Percentiles rank a stretch among this genome's conserved stretches.
Evolutionary conservation across 345 rosid species (phyloP).

Genomic region (Conringia planisiliqua): DNA sequence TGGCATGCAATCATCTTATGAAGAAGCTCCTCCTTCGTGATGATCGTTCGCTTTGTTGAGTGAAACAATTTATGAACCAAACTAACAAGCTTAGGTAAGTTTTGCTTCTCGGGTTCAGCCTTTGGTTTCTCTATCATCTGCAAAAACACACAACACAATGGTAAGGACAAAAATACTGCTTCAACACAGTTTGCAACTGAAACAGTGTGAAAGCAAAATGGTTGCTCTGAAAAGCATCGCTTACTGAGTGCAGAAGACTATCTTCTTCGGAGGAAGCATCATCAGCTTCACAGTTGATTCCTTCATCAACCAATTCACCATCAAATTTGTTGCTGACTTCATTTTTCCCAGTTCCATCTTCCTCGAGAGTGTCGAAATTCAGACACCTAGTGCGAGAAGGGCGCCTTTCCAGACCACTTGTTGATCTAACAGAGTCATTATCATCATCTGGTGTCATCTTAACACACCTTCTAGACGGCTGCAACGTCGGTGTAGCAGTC

Average conservation of each 20-base stretch:
- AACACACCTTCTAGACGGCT: constrained; percentile 53
- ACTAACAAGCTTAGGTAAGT: constrained; percentile 72
- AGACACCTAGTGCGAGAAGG: constrained; percentile 56
- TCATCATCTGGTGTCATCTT: constrained; percentile 50
- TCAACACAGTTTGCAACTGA: not conserved
- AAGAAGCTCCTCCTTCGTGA: constrained; percentile 73
- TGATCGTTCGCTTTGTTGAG: constrained; percentile 54
- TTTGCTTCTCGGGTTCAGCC: constrained; percentile 45
- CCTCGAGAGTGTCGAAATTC: constrained; percentile 53
- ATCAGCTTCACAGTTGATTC: constrained; percentile 4
- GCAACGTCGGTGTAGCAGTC: constrained; percentile 56
- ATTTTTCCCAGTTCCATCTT: constrained; percentile 20
- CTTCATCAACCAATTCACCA: not conserved
- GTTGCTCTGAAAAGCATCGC: not conserved
- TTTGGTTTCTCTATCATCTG: constrained; percentile 64
- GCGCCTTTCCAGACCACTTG: constrained; percentile 50
- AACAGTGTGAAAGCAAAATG: not conserved
- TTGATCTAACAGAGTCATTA: constrained; percentile 27
- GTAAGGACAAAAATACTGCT: not conserved
- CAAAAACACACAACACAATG: constrained; percentile 6
- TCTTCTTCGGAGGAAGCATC: constrained; percentile 29
- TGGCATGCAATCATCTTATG: constrained; percentile 56
- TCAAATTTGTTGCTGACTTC: not conserved
- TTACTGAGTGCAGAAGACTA: constrained; percentile 58
- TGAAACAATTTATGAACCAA: constrained; percentile 56